These are phyloP conservation scores for Sonneratia alba DNA, from an alignment of 345 rosid species.

Conservation along the genomic window DNA sequence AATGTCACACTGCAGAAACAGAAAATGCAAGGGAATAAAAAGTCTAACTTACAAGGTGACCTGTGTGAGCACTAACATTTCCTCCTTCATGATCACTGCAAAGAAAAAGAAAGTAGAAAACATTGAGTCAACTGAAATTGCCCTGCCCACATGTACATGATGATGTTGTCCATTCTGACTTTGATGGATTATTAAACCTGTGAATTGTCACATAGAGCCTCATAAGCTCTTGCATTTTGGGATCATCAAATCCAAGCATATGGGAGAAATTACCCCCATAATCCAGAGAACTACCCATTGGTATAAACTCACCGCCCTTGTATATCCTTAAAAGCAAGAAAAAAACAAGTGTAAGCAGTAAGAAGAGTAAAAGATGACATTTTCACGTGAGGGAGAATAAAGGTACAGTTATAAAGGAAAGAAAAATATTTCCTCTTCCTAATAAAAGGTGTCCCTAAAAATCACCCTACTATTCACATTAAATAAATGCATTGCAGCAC, in stretches of 20 bases:
- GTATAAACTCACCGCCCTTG: conserved; percentile 68
- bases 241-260: conserved; percentile 88
- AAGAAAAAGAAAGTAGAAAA: not conserved
- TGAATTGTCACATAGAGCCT: conserved; percentile 95
- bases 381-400: not conserved
- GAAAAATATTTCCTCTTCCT: not conserved
- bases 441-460: not conserved
- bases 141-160: not conserved
- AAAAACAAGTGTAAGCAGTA: not conserved
- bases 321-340: conserved; percentile 44
- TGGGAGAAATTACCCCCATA: conserved; percentile 86
- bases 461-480: not conserved
- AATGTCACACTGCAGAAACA: not conserved
- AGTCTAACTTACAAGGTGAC: conserved; percentile 54
- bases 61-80: conserved; percentile 98
- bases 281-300: conserved; percentile 67
- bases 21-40: conserved; percentile 5
- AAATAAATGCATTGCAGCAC: not conserved
- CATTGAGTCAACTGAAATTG: not conserved
- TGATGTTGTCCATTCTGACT: not conserved
- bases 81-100: conserved; percentile 99
- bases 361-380: not conserved
- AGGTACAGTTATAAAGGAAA: not conserved
- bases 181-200: conserved; percentile 28
- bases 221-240: conserved; percentile 90